These are phyloP conservation scores for Nicotiana paniculata DNA, from an alignment of 257 asterid genomes.

Conservation along the genomic window DNA sequence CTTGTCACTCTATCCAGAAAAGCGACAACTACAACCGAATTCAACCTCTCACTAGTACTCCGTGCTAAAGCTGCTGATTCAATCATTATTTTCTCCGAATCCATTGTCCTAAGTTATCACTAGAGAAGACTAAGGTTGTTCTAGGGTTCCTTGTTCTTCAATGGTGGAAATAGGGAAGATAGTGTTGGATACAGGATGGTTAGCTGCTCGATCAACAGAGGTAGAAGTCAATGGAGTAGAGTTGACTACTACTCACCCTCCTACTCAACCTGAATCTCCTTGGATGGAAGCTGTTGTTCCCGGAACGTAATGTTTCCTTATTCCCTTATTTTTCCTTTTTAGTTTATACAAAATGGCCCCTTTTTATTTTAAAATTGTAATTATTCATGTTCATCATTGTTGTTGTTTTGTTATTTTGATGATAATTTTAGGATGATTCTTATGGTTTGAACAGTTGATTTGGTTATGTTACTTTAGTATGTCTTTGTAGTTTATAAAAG, in stretches of 20 bases:
- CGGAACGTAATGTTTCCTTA: conserved; percentile 66
- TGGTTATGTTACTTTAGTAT: background rate
- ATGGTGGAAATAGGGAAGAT: conserved; percentile 60
- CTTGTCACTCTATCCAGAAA: background rate
- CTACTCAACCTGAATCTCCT: conserved; percentile 38
- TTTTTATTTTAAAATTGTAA: background rate
- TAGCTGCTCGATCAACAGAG: conserved; percentile 89
- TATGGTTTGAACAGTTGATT: background rate
- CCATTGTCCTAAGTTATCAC: too few species aligned
- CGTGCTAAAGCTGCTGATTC: background rate
- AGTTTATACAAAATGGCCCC: background rate
- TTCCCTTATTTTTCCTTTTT: background rate
- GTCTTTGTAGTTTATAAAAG: background rate
- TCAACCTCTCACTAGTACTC: background rate
- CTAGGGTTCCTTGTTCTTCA: background rate
- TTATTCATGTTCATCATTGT: background rate
- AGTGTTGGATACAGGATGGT: conserved; percentile 68
- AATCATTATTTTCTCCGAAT: background rate
- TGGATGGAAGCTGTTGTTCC: conserved; percentile 95
- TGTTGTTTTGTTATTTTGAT: background rate
- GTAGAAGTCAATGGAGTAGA: conserved; percentile 63
- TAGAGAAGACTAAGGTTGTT: background rate
- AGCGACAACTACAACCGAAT: background rate
- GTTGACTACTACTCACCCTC: conserved; percentile 74
- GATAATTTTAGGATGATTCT: background rate